Conservation (phyloP, 1,284 basidiomycete species). For the Boletus sp. region DNA sequence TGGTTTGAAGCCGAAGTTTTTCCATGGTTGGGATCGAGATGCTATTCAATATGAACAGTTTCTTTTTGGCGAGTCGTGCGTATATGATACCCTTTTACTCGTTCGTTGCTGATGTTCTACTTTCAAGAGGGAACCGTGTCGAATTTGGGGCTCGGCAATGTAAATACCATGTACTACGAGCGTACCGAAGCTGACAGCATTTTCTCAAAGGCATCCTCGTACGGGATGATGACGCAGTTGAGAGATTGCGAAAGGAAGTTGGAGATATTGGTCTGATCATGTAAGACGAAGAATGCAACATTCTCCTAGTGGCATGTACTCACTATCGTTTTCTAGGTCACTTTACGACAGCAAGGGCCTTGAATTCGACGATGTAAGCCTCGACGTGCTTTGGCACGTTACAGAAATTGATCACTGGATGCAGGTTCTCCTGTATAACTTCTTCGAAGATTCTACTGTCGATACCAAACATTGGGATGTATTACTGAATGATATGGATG, state of each 20-base stretch:
- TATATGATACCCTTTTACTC: slow-evolving; percentile 3
- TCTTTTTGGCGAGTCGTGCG: slow-evolving; percentile 54
- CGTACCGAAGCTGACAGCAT: not conserved
- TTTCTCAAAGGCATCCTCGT: slow-evolving; percentile 65
- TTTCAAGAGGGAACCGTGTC: slow-evolving; percentile 49
- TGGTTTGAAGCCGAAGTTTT: slow-evolving; percentile 65
- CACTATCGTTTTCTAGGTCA: slow-evolving; percentile 48
- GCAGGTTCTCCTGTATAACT: slow-evolving; percentile 72
- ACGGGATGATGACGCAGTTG: slow-evolving; percentile 56
- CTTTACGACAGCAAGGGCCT: slow-evolving; percentile 76
- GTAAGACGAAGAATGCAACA: slow-evolving; percentile 41
- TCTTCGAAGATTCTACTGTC: slow-evolving; percentile 65
- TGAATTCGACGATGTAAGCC: slow-evolving; percentile 68
- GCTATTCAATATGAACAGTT: slow-evolving; percentile 60
- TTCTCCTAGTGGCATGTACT: not conserved
- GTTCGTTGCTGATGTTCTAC: slow-evolving; percentile 8
- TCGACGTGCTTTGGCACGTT: not conserved
- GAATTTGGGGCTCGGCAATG: slow-evolving; percentile 75
- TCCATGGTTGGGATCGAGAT: slow-evolving; percentile 56
- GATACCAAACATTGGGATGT: slow-evolving; percentile 60
- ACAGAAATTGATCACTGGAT: slow-evolving; percentile 6
- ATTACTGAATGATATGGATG: slow-evolving; percentile 50
- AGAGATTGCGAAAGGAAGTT: slow-evolving; percentile 54
- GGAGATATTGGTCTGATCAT: slow-evolving; percentile 66
- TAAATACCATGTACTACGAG: slow-evolving; percentile 30